Percentiles rank a stretch among this genome's conserved stretches.
phyloP scores from a whole-genome alignment of 331 rosid species.

The Spiraea crenata region DNA sequence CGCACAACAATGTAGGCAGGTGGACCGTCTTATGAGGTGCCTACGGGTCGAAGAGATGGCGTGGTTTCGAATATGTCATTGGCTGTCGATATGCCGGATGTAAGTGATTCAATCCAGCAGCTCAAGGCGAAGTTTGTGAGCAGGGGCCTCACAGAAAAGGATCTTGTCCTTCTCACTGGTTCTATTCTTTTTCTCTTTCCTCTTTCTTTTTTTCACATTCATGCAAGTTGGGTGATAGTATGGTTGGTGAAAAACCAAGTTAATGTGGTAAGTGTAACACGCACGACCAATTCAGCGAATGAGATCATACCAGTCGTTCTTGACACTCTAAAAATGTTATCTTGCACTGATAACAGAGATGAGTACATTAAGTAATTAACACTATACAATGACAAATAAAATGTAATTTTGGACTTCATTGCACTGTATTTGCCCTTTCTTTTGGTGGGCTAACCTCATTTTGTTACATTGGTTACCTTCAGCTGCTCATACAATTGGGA shows the following conservation, averaged over 20 bases:
- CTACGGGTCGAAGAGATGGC: slow-evolving; percentile 82
- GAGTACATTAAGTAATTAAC: no score
- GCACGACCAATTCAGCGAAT: background rate
- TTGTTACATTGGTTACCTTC: slow-evolving; percentile 1
- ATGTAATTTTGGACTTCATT: no score
- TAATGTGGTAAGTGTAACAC: background rate
- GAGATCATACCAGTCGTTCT: no score
- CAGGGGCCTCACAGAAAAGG: slow-evolving; percentile 68
- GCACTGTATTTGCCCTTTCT: no score
- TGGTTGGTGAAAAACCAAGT: slow-evolving; percentile 31
- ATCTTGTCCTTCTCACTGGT: slow-evolving; percentile 85
- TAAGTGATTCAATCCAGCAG: slow-evolving; percentile 56
- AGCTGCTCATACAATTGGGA: slow-evolving; percentile 95
- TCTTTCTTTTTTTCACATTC: slow-evolving; percentile 34
- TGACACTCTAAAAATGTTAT: no score
- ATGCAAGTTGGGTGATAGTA: slow-evolving; percentile 47
- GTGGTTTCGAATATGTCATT: slow-evolving; percentile 47
- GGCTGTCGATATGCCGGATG: slow-evolving; percentile 73
- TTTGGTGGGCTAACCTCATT: no score
- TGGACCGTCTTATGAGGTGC: slow-evolving; percentile 68
- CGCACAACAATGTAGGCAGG: slow-evolving; percentile 54
- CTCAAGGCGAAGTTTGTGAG: slow-evolving; percentile 54
- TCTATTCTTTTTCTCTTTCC: slow-evolving; percentile 10
- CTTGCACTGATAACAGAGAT: no score
- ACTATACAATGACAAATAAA: no score